Evolutionary conservation across 805 yeast species (phyloP), one percentile per base, ranked within the genome.

Genomic region (Candida easanensis): DNA sequence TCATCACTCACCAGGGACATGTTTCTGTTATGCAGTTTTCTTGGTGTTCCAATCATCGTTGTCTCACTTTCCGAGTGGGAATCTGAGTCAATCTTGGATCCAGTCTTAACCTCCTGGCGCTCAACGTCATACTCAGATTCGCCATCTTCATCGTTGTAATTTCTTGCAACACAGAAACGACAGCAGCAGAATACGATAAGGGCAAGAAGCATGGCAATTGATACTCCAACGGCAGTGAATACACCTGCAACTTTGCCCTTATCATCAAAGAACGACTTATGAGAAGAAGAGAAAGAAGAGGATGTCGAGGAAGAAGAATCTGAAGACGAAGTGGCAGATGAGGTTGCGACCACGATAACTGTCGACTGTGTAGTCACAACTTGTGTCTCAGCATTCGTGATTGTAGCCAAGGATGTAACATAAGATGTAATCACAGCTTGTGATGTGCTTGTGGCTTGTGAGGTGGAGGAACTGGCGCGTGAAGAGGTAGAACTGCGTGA

Each of bases 221-320:
- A 81, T 3, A 86, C 52, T 2, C 88, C 93, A 15, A 86, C 93
- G 0, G 77, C 89, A 2, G 84, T 75, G 62, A 85, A 85, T 0
- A 84, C 82, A 4, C 93, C 95, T 0, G 90, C 93, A 1, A 86
- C 91, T 55, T 82, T 82, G 0, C 89, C 91, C 38, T 72, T 74
- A 33, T 76, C 65, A 45, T 75, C 71, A 65, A 82, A 86, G 60
- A 82, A 85, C 3, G 79, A 65, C 16, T 52, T 55, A 5, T 37
- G 37, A 13, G 50, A 9, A 5, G 30, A 9, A 10, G 30, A 9
- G 10, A n/a, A 26, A 13, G 30, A 9, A n/a, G 15, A 10, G 30
- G 30, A 26, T 26, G 30, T n/a, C n/a, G n/a, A n/a, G n/a, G n/a
- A n/a, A n/a, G n/a, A n/a, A n/a, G n/a, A n/a, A n/a, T n/a, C n/a